Base-by-base conservation (phyloP, 2,329 filamentous ascomycete genomes). In the Fusarium sp. region DNA sequence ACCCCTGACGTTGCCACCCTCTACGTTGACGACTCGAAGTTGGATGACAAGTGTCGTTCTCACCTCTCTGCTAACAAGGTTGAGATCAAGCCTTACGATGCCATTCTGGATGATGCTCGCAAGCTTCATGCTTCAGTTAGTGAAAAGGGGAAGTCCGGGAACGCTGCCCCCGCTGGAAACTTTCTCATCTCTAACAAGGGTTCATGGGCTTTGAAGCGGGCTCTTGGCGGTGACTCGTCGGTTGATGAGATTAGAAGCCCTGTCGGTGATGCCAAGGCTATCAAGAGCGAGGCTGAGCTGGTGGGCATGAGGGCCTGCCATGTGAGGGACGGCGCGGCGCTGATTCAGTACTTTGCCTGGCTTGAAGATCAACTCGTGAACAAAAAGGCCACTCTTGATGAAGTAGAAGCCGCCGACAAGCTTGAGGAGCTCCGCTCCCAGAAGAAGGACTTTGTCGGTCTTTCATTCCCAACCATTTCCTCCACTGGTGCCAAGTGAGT, bases 321-420 rank as follows among this genome's bases (percentile, higher is more conserved):
- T 80, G 91, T 98, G 76, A 91, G 96, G 73, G 96, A 99, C 79
- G 96, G 96, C 56, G 95, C 94, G 56, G 96, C 96, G 2, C 84
- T 98, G 70, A 95, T 91, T 65, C 92, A 98, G 80, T 99, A 95
- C 82, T 98, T 99, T 82, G 94, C 96, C 14, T 99, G 96, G 96
- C 89, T 99, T 5, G 96, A 99, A 82, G 90, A 98, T 78, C 93
- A 98, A 79, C 86, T 99, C 27, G 81, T 94, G 67, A 90, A 88
- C 74, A 92, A 96, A 81, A 93, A 93, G 71, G 89, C 88, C 1
- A 88, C 86, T 5, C 83, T 99, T 9, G 95, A 98, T 79, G 96
- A 99, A 81, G 94, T 98, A 3, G 88, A 94, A 75, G 96, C 90
- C n/a, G 95, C 95, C 18, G 94, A 98, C 81, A 97, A 97, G 84